phyloP scores from a whole-genome alignment of 2,329 filamentous ascomycete genomes.

The Pestalotiopsis sp. region DNA sequence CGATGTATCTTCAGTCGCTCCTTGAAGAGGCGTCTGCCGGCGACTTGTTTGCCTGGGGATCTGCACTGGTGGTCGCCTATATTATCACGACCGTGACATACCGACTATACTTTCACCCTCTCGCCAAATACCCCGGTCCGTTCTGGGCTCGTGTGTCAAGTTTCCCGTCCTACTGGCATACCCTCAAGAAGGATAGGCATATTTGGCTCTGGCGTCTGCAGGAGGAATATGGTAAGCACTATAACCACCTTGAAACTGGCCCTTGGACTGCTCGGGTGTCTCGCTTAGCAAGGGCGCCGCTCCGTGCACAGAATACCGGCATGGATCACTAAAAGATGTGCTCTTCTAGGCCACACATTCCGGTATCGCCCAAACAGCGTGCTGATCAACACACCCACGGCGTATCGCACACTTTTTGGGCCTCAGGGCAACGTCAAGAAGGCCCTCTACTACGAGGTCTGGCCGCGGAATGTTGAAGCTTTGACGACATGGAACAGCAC shows the following conservation, averaged over 20 bases:
- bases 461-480: constrained; percentile 13
- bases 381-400: constrained; percentile 1
- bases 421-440: constrained; percentile 17
- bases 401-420: constrained; percentile 11
- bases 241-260: neutral
- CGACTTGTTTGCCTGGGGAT: neutral
- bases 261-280: neutral
- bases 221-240: constrained; percentile 7
- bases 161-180: constrained; percentile 22
- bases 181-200: constrained; percentile 1
- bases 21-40: neutral
- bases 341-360: neutral
- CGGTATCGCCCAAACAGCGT: constrained; percentile 4
- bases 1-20: neutral
- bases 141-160: constrained; percentile 23
- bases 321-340: neutral
- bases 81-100: constrained; percentile 17
- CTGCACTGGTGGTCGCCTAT: neutral
- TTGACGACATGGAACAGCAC: constrained; percentile 13
- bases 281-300: neutral
- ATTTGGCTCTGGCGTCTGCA: constrained; percentile 11
- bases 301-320: neutral
- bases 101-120: constrained; percentile 25
- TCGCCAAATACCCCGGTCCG: constrained; percentile 24
- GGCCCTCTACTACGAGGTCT: constrained; percentile 15